Evolutionary conservation across 192 early-diverging fungal genomes (phyloP).

Genomic region (Coemansia sp.): DNA sequence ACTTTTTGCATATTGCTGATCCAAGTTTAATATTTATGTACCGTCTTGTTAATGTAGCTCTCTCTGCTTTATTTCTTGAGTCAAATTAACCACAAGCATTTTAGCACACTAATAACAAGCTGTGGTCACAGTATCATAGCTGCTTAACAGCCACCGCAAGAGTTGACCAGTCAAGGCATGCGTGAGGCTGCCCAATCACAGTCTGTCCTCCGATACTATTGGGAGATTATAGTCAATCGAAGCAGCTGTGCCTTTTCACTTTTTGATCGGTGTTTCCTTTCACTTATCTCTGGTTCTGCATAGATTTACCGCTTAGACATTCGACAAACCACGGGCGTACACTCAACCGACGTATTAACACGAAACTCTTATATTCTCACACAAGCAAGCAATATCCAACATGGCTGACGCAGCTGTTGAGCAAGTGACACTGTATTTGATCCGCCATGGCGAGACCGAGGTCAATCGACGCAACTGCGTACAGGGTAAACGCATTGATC

Average conservation of each 20-base stretch:
- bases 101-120: no score
- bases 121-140: background rate
- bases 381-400: background rate
- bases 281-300: background rate
- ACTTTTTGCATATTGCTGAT: no score
- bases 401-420: background rate
- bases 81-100: no score
- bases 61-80: no score
- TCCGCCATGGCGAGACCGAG: conserved; percentile 51
- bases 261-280: background rate
- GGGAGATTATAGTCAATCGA: background rate
- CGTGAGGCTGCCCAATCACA: conserved; percentile 18
- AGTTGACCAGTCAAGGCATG: background rate
- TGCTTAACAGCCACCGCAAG: background rate
- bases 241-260: background rate
- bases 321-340: background rate
- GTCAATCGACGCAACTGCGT: conserved; percentile 46
- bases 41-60: no score
- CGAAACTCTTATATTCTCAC: background rate
- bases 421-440: conserved; percentile 35
- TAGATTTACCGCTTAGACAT: background rate
- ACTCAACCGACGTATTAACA: background rate
- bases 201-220: background rate
- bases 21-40: no score
- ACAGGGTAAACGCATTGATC: conserved; percentile 45